Evolutionary conservation across 2,329 filamentous ascomycete species (phyloP).

Genomic region (Corinectria fuckeliana): DNA sequence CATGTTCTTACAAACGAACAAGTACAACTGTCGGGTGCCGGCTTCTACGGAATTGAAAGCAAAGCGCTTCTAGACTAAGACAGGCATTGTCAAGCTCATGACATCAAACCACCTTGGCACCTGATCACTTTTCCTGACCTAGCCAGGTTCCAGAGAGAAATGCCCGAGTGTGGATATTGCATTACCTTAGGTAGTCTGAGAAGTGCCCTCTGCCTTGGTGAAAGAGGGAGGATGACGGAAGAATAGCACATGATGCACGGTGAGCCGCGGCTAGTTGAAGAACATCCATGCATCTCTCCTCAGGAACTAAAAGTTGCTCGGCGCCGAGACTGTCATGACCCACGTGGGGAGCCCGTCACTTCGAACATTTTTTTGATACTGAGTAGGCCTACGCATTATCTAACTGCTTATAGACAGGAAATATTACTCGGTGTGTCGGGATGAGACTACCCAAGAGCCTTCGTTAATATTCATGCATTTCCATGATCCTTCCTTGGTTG

Average conservation of each 20-base stretch:
- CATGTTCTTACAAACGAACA: background rate
- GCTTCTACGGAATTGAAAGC: background rate
- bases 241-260: constrained; percentile 11
- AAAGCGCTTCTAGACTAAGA: background rate
- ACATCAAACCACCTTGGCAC: constrained; percentile 11
- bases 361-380: background rate
- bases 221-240: background rate
- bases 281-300: constrained; percentile 6
- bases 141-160: background rate
- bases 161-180: background rate
- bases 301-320: background rate
- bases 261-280: constrained; percentile 14
- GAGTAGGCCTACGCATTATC: too few species aligned
- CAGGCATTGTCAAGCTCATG: background rate
- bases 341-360: constrained; percentile 6
- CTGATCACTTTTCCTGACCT: background rate
- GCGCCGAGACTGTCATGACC: background rate
- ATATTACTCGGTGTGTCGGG: too few species aligned
- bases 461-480: too few species aligned
- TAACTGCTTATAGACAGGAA: too few species aligned
- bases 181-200: background rate
- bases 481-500: too few species aligned
- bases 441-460: too few species aligned
- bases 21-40: background rate
- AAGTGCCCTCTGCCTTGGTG: background rate